phyloP scores from a whole-genome alignment of 2,329 filamentous ascomycete species.

The Arthrobotrys conoides region DNA sequence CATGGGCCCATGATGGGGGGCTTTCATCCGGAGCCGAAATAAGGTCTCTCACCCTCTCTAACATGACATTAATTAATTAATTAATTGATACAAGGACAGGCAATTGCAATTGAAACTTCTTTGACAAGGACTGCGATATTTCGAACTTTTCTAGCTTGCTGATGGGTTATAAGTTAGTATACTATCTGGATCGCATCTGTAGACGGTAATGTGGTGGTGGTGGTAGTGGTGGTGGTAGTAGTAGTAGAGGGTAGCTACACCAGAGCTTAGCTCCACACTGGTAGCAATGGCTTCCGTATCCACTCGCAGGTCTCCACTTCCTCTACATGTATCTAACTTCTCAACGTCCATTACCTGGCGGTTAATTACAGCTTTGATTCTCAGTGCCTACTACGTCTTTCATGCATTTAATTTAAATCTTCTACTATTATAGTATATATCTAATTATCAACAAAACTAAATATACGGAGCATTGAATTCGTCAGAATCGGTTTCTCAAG shows the following conservation, averaged over 20 bases:
- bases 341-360: background rate
- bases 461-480: too few relatives aligned
- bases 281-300: constrained; percentile 6
- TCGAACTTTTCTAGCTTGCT: background rate
- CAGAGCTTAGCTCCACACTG: too few relatives aligned
- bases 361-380: background rate
- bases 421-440: background rate
- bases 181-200: too few relatives aligned
- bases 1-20: constrained; percentile 30
- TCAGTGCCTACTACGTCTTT: background rate
- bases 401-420: background rate
- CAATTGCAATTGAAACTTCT: constrained; percentile 10
- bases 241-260: too few relatives aligned
- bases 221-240: background rate
- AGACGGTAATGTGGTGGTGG: background rate
- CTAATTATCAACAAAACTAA: too few relatives aligned
- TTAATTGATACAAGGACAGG: background rate
- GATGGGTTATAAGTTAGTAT: too few relatives aligned
- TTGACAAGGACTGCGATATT: constrained; percentile 19
- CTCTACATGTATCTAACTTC: background rate
- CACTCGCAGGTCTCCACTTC: constrained; percentile 16
- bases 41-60: background rate
- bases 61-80: constrained; percentile 6
- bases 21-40: constrained; percentile 48
- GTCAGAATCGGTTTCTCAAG: background rate